Evolutionary conservation across 805 yeast species (phyloP).

Genomic region (Monosporozyma servazzii): DNA sequence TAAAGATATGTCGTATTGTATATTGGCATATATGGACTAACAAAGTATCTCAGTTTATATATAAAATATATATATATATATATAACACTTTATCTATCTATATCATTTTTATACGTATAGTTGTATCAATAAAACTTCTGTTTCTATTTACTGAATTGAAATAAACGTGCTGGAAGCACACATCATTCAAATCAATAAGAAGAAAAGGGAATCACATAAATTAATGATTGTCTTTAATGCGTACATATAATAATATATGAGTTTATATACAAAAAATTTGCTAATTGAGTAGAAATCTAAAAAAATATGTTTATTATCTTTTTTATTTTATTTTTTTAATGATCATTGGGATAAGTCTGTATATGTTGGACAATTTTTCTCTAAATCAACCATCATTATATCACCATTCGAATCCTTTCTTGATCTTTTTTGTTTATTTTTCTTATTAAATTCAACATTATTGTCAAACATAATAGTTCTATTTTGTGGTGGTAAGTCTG

Average conservation of each 20-base stretch:
- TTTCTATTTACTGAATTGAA: not conserved
- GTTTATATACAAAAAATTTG: not conserved
- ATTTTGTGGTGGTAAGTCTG: not conserved
- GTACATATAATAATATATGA: not conserved
- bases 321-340: not conserved
- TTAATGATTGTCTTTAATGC: not conserved
- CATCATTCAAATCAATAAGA: not conserved
- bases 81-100: not conserved
- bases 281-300: not conserved
- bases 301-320: not conserved
- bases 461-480: constrained; percentile 3
- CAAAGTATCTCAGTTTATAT: not conserved
- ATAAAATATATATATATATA: not conserved
- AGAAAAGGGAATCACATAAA: not conserved
- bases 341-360: constrained; percentile 4
- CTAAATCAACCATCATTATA: constrained; percentile 2
- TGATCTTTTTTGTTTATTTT: constrained; percentile 5
- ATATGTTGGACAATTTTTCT: constrained; percentile 4
- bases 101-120: not conserved
- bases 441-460: constrained; percentile 2
- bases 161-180: too few relatives aligned
- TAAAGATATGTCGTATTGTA: not conserved
- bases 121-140: not conserved
- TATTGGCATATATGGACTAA: constrained; percentile 1
- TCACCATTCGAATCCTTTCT: constrained; percentile 7